phyloP scores from a whole-genome alignment of 768 basidiomycete genomes.

The Pulveroboletus sp. region DNA sequence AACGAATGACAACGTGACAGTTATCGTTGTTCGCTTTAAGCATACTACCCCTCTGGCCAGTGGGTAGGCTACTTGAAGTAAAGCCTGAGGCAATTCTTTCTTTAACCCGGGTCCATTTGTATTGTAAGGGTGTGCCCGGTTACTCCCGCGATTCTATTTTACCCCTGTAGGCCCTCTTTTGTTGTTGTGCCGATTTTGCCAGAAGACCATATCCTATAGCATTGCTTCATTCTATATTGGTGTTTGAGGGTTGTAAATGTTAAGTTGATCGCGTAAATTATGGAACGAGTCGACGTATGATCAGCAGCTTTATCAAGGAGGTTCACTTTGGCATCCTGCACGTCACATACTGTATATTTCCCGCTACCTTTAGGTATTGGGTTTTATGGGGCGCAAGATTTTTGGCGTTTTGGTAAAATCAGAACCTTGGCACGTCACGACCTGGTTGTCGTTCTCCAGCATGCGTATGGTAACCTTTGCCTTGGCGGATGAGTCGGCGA shows the following conservation, averaged over 20 bases:
- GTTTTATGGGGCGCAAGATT: too few species aligned
- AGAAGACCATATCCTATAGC: neutral
- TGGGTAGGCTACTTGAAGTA: slow-evolving; percentile 8
- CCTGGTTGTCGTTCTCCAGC: too few species aligned
- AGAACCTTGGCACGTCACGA: too few species aligned
- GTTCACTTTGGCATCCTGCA: too few species aligned
- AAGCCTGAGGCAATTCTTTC: neutral
- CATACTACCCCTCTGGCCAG: slow-evolving; percentile 11
- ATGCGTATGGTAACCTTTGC: too few species aligned
- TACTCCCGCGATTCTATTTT: neutral
- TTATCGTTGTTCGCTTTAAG: slow-evolving; percentile 84
- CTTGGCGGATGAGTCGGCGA: neutral
- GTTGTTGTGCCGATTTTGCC: neutral
- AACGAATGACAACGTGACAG: slow-evolving; percentile 93
- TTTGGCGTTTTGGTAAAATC: too few species aligned
- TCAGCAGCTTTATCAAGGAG: too few species aligned
- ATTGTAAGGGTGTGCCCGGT: slow-evolving; percentile 7
- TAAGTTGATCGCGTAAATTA: too few species aligned
- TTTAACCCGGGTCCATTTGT: neutral
- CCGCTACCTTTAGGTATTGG: too few species aligned
- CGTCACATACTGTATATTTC: too few species aligned
- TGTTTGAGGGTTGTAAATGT: too few species aligned
- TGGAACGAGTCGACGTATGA: too few species aligned
- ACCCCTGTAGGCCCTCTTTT: slow-evolving; percentile 3
- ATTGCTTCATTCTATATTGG: neutral